phyloP scores from a whole-genome alignment of 495 filamentous ascomycete genomes.

The Penicillium simplicissimum region DNA sequence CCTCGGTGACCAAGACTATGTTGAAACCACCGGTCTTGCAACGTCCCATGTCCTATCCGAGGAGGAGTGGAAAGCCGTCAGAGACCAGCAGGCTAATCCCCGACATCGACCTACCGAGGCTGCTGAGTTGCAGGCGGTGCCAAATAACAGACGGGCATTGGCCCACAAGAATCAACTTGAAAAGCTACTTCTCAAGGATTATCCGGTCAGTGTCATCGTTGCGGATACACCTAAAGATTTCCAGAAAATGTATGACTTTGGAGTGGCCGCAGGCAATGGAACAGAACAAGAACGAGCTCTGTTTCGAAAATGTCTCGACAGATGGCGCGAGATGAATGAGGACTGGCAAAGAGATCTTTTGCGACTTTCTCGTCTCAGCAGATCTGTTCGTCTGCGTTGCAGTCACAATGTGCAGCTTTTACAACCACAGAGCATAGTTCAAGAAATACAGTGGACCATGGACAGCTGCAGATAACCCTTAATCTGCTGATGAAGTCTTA shows the following conservation, averaged over 20 bases:
- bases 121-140: conserved; percentile 18
- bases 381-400: conserved; percentile 17
- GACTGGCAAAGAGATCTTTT: conserved; percentile 21
- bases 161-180: conserved; percentile 17
- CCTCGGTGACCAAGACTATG: conserved; percentile 18
- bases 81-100: conserved; percentile 21
- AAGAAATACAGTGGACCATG: conserved; percentile 16
- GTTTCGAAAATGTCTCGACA: conserved; percentile 16
- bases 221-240: conserved; percentile 21
- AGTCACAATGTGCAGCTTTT: conserved; percentile 19
- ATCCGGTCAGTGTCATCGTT: conserved; percentile 23
- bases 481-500: too few relatives aligned
- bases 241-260: conserved; percentile 21
- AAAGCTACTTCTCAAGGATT: conserved; percentile 15
- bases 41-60: conserved; percentile 21
- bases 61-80: conserved; percentile 19
- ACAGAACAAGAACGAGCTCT: conserved; percentile 17
- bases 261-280: conserved; percentile 17
- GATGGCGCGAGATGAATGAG: conserved; percentile 20
- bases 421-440: conserved; percentile 16
- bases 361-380: conserved; percentile 17
- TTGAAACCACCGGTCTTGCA: conserved; percentile 22
- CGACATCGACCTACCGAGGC: conserved; percentile 22
- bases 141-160: conserved; percentile 17
- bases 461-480: too few relatives aligned